Evolutionary conservation across 257 asterid genomes (phyloP).

Genomic region (Nyctanthes arbortristis): DNA sequence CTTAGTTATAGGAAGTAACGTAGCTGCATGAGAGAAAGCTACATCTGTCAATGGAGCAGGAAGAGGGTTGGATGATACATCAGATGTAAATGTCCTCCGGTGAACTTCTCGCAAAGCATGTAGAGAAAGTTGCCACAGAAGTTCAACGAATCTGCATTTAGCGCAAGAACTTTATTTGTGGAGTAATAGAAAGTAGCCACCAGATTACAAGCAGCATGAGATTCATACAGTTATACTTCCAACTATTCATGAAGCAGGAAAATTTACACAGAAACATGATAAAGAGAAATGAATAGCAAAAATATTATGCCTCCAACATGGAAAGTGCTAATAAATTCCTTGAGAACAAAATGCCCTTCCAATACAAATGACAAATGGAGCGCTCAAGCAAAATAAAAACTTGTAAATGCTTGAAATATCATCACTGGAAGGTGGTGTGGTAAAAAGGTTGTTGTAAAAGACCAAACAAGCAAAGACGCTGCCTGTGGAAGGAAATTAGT

Average conservation of each 20-base stretch:
- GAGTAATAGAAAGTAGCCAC: constrained; percentile 3
- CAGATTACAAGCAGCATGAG: background rate
- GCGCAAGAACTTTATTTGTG: constrained; percentile 20
- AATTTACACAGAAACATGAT: background rate
- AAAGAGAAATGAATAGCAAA: background rate
- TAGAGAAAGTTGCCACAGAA: constrained; percentile 96
- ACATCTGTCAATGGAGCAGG: constrained; percentile 99
- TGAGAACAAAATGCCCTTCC: background rate
- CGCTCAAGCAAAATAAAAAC: background rate
- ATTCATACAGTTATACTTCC: constrained; percentile 3
- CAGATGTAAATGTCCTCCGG: constrained; percentile 83
- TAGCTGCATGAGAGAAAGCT: constrained; percentile 99
- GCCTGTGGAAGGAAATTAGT: background rate
- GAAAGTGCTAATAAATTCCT: background rate
- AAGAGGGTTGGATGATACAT: constrained; percentile 82
- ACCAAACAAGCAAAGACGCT: background rate
- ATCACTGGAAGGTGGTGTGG: background rate
- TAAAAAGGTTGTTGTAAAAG: background rate
- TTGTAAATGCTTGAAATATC: background rate
- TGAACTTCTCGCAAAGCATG: constrained; percentile 99
- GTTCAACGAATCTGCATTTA: constrained; percentile 85
- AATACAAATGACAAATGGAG: background rate
- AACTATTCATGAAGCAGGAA: background rate
- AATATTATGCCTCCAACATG: background rate
- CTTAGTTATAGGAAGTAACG: constrained; percentile 95